These are phyloP conservation scores for Paraleonurus japonicus DNA, from an alignment of 257 asterid genomes.

Conservation along the genomic window DNA sequence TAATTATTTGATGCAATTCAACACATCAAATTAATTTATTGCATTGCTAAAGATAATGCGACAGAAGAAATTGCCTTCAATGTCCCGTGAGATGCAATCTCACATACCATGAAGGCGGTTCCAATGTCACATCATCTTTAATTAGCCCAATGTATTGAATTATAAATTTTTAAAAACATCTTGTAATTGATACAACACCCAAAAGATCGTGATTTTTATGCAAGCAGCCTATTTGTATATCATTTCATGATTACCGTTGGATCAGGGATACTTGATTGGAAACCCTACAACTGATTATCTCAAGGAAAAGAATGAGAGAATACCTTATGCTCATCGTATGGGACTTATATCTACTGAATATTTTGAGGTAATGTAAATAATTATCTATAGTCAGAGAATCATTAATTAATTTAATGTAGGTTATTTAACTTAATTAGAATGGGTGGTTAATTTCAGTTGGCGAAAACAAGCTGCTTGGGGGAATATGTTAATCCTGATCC, in stretches of 20 bases:
- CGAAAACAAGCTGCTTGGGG: slow-evolving; percentile 17
- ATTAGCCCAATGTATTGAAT: too few species aligned
- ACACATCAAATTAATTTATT: too few species aligned
- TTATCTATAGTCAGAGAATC: background rate
- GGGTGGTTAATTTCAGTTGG: slow-evolving; percentile 7
- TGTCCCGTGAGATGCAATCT: too few species aligned
- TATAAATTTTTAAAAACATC: too few species aligned
- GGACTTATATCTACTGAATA: slow-evolving; percentile 35
- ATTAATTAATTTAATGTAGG: background rate
- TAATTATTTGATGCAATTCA: too few species aligned
- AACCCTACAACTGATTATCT: slow-evolving; percentile 25
- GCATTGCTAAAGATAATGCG: too few species aligned
- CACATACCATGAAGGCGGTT: too few species aligned
- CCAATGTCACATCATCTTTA: too few species aligned
- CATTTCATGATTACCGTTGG: background rate
- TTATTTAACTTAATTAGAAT: background rate
- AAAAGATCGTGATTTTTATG: too few species aligned
- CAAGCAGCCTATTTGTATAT: background rate
- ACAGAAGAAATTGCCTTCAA: too few species aligned
- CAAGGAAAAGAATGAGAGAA: background rate
- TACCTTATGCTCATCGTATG: slow-evolving; percentile 36
- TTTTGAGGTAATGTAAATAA: slow-evolving; percentile 24
- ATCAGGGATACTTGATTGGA: slow-evolving; percentile 41
- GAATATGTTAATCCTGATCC: slow-evolving; percentile 25
- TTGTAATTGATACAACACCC: too few species aligned